Base-by-base conservation (phyloP, 192 early-diverging fungal species). In the Rhizophagus clarus region DNA sequence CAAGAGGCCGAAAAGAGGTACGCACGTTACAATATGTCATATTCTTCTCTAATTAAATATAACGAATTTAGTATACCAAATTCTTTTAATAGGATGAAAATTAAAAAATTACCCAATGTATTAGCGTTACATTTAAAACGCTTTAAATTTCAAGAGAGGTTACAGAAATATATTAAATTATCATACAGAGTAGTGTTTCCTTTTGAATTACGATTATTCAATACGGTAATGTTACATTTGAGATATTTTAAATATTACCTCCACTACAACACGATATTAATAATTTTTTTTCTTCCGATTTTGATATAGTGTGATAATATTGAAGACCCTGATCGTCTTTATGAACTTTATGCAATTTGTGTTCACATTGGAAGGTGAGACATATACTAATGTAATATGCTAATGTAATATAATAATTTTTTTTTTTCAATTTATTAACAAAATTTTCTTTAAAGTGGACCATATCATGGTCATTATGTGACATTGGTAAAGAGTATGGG, bases 391-490 rank as follows among this genome's bases (percentile, higher is more conserved):
- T 40, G 37, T 51, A 26, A 75, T 24, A 85, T 73, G 12, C 11
- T n/a, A n/a, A n/a, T n/a, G n/a, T n/a, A n/a, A n/a, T n/a, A n/a
- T n/a, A n/a, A 22, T 61, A 34, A 56, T 29, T 42, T 31, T 26
- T 76, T 72, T 32, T 20, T 34, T 42, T 9, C 32, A 61, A 45
- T 45, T 45, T 28, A 32, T 29, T 64, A 22, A 12, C 40, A 61
- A 74, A 64, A 61, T 34, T 26, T 76, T 45, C 28, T 56, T 77
- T 72, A n/a, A 68, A 91, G 95, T 82, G 96, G 97, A 0, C 97
- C 95, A 26, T 90, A 97, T 82, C 96, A 97, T 81, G 98, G 98
- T 6, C 98, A 99, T 82, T 99, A 99, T 87, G 93, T 99, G 5
- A 91, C 95, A 1, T 88, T 99, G 42, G 93, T 96, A 45, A 96